phyloP scores from a whole-genome alignment of 495 filamentous ascomycete species.

The Penicillium ochrochloron region DNA sequence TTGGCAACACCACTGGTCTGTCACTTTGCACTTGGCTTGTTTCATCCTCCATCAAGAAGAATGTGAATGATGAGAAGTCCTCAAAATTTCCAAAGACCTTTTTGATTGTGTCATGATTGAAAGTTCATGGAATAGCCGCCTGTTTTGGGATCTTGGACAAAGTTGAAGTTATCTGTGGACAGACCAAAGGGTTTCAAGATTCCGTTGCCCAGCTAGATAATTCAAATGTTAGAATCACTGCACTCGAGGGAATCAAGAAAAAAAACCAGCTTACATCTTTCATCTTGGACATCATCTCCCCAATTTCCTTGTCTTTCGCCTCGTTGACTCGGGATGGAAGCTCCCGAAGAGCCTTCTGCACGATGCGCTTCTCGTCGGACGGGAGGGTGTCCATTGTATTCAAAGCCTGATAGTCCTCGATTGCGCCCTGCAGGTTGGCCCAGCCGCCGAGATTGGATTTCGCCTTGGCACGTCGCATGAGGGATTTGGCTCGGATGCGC shows the following conservation, averaged over 20 bases:
- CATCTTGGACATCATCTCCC: constrained; percentile 95
- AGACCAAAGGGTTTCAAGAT: constrained; percentile 92
- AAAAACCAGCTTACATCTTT: constrained; percentile 69
- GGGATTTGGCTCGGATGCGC: constrained; percentile 81
- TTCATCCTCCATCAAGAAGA: not conserved
- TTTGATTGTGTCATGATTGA: constrained; percentile 34
- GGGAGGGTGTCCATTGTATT: constrained; percentile 61
- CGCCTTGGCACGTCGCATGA: constrained; percentile 83
- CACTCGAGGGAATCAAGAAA: not conserved
- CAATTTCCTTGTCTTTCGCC: constrained; percentile 84
- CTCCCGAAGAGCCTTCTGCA: constrained; percentile 63
- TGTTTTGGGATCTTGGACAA: constrained; percentile 85
- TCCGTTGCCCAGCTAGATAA: constrained; percentile 76
- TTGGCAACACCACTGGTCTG: not conserved
- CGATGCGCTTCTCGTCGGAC: constrained; percentile 64
- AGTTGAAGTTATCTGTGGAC: constrained; percentile 90
- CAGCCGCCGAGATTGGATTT: constrained; percentile 73
- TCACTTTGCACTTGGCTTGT: not conserved
- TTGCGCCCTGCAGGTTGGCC: constrained; percentile 78
- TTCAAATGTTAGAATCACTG: constrained; percentile 15
- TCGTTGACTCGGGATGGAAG: constrained; percentile 70
- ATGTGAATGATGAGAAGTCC: not conserved
- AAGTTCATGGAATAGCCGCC: constrained; percentile 96
- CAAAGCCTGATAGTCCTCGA: constrained; percentile 73
- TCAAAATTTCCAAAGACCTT: not conserved